Evolutionary conservation across 495 filamentous ascomycete genomes (phyloP).

Genomic region (Penicillium simplicissimum): DNA sequence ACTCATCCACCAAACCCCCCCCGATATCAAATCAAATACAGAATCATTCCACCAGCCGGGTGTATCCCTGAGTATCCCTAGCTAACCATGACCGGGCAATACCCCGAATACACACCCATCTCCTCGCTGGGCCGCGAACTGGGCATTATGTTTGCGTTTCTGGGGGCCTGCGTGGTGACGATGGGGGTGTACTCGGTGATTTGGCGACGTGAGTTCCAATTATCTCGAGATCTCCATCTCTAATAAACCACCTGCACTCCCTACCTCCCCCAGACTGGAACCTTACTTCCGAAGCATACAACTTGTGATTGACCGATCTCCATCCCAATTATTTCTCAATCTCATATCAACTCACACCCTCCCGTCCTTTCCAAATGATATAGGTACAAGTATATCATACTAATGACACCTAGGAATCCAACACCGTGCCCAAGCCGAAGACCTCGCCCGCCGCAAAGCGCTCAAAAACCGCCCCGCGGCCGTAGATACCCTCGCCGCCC

Average conservation of each 20-base stretch:
- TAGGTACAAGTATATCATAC: neutral
- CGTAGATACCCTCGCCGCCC: neutral
- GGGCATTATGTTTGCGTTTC: constrained; percentile 47
- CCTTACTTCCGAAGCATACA: too few species aligned
- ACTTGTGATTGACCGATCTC: too few species aligned
- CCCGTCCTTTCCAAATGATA: too few species aligned
- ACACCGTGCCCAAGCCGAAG: constrained; percentile 28
- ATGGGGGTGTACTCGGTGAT: constrained; percentile 40
- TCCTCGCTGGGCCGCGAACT: constrained; percentile 41
- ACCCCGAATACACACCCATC: constrained; percentile 34
- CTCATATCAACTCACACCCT: too few species aligned
- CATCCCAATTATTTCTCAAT: too few species aligned
- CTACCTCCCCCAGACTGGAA: too few species aligned
- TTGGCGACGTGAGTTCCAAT: constrained; percentile 39
- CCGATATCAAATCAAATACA: neutral
- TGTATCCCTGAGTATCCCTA: too few species aligned
- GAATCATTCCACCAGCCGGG: too few species aligned
- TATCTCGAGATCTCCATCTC: too few species aligned
- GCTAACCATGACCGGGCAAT: constrained; percentile 12
- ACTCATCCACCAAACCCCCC: neutral
- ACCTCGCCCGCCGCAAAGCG: constrained; percentile 39
- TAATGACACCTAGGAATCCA: constrained; percentile 20
- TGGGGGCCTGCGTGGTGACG: constrained; percentile 37
- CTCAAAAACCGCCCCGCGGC: constrained; percentile 19
- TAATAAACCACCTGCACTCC: too few species aligned